Conservation (phyloP, 495 filamentous ascomycete species). For the Lineolata rhizophorae region DNA sequence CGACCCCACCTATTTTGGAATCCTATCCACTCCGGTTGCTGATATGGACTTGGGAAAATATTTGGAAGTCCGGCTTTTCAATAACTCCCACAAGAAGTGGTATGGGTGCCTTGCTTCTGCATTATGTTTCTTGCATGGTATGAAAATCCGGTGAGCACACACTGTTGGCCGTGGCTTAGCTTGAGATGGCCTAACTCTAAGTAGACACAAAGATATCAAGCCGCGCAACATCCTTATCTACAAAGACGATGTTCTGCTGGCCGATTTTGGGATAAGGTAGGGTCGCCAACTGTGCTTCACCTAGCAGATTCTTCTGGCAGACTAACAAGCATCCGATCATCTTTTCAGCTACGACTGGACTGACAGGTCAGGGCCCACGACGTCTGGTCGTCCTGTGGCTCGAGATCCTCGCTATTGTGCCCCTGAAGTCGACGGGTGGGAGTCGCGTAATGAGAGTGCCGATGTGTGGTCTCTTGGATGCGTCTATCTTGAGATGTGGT, state of each 20-base stretch:
- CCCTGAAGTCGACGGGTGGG: conserved; percentile 15
- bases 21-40: conserved; percentile 17
- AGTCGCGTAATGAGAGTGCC: conserved; percentile 11
- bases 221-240: conserved; percentile 23
- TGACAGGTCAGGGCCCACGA: conserved; percentile 10
- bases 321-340: too few relatives aligned
- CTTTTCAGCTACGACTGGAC: conserved; percentile 15
- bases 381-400: conserved; percentile 6
- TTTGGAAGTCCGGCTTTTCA: conserved; percentile 1
- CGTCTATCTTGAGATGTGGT: conserved; percentile 24
- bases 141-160: conserved; percentile 14
- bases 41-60: conserved; percentile 14
- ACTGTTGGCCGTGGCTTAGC: too few relatives aligned
- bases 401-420: conserved; percentile 13
- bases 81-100: conserved; percentile 8
- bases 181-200: too few relatives aligned
- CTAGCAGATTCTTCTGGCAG: too few relatives aligned
- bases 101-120: conserved; percentile 20
- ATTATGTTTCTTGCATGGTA: conserved; percentile 18
- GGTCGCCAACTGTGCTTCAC: too few relatives aligned
- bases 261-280: conserved; percentile 24
- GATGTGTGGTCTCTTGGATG: conserved; percentile 24
- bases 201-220: conserved; percentile 26
- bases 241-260: conserved; percentile 13
- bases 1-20: conserved; percentile 12